phyloP scores from a whole-genome alignment of 176 grass and related monocot species.

The Carex littledalei region DNA sequence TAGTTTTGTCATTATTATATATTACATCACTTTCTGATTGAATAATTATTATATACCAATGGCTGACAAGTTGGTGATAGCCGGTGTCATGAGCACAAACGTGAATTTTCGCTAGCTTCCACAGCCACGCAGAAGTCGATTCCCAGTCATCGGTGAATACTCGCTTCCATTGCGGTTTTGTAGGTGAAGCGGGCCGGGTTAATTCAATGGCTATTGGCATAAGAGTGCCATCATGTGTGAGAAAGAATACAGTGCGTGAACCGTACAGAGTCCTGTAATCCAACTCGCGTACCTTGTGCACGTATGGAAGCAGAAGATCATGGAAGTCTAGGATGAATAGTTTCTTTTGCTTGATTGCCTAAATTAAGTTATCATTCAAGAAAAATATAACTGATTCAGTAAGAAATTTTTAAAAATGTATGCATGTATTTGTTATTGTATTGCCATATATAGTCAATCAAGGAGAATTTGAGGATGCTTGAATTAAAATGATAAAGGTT shows the following conservation, averaged over 20 bases:
- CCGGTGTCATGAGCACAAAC: conserved; percentile 51
- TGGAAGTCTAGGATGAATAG: conserved; percentile 78
- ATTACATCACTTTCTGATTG: not conserved
- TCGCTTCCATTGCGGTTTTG: conserved; percentile 26
- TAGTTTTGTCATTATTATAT: not conserved
- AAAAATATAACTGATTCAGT: not conserved
- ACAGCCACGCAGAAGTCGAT: conserved; percentile 42
- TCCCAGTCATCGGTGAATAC: conserved; percentile 39
- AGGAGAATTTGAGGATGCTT: not conserved
- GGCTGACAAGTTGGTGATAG: conserved; percentile 55
- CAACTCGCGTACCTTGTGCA: conserved; percentile 38
- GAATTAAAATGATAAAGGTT: not conserved
- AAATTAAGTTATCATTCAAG: not conserved
- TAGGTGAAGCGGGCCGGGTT: conserved; percentile 31
- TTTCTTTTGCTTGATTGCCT: conserved; percentile 45
- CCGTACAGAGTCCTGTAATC: conserved; percentile 45
- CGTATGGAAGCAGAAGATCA: conserved; percentile 57
- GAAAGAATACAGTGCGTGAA: conserved; percentile 61
- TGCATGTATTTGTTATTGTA: too few species aligned
- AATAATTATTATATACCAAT: conserved; percentile 33
- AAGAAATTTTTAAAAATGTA: too few species aligned
- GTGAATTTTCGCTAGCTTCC: conserved; percentile 69
- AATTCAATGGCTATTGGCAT: conserved; percentile 60
- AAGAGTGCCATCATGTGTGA: conserved; percentile 34
- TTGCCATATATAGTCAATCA: not conserved